Evolutionary conservation across 2,329 filamentous ascomycete species (phyloP).

Genomic region (Colletotrichum gigasporum): DNA sequence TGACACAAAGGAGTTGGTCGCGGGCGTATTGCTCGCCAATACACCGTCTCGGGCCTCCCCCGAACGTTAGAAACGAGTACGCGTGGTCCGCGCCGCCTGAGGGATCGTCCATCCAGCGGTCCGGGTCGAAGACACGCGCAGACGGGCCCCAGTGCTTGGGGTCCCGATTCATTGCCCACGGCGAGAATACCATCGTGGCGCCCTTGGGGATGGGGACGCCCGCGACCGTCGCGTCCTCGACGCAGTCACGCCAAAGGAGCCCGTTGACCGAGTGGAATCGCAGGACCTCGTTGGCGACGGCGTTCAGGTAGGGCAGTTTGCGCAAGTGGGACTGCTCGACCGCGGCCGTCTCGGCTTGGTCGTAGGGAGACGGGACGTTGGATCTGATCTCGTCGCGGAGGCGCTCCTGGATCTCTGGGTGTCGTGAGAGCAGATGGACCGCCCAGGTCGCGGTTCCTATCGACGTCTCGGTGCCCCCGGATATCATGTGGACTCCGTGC

Average conservation of each 20-base stretch:
- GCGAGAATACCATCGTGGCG: constrained; percentile 52
- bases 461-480: constrained; percentile 53
- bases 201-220: constrained; percentile 47
- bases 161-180: constrained; percentile 51
- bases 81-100: constrained; percentile 46
- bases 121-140: constrained; percentile 50
- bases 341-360: neutral
- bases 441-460: constrained; percentile 53
- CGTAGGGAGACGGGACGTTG: constrained; percentile 37
- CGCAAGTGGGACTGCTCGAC: constrained; percentile 46
- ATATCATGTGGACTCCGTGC: constrained; percentile 50
- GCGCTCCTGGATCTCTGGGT: constrained; percentile 47
- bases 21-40: constrained; percentile 42
- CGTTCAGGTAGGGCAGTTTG: constrained; percentile 53
- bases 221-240: constrained; percentile 42
- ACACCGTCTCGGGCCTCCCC: constrained; percentile 41
- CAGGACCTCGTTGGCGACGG: constrained; percentile 55
- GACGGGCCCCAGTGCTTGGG: constrained; percentile 48
- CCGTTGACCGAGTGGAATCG: constrained; percentile 47
- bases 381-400: constrained; percentile 50
- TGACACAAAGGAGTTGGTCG: constrained; percentile 36
- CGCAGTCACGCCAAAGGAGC: neutral
- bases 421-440: constrained; percentile 49
- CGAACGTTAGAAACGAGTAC: constrained; percentile 44
- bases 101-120: constrained; percentile 47